phyloP scores from a whole-genome alignment of 2,329 filamentous ascomycete species.

The Ophiocordyceps australis region DNA sequence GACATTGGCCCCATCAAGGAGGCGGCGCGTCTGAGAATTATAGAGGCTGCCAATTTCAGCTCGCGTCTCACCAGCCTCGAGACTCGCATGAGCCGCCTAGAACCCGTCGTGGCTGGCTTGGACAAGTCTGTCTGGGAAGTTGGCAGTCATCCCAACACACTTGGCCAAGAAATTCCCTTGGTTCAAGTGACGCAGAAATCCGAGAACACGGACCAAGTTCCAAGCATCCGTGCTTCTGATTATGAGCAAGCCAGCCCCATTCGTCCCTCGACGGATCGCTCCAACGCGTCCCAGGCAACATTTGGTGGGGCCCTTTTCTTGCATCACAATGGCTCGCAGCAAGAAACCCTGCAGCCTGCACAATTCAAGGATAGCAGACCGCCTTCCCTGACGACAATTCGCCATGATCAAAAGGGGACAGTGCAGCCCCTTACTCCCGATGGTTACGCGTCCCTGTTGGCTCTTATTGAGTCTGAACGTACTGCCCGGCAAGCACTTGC shows the following conservation, averaged over 20 bases:
- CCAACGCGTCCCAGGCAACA: constrained; percentile 21
- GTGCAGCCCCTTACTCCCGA: constrained; percentile 18
- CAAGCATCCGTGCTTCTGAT: too few species aligned
- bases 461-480: constrained; percentile 37
- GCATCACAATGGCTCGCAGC: constrained; percentile 23
- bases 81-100: constrained; percentile 29
- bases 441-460: constrained; percentile 29
- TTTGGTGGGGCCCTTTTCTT: constrained; percentile 27
- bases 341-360: constrained; percentile 11
- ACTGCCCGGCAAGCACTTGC: constrained; percentile 36
- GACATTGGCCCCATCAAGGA: constrained; percentile 24
- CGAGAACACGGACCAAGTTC: too few species aligned
- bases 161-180: too few species aligned
- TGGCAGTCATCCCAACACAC: constrained; percentile 1
- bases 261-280: constrained; percentile 18
- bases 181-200: too few species aligned
- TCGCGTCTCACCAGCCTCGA: constrained; percentile 33
- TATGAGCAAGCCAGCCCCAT: too few species aligned
- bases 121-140: constrained; percentile 25
- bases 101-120: constrained; percentile 31
- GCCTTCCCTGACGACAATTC: constrained; percentile 26
- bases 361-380: constrained; percentile 15
- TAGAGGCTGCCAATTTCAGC: constrained; percentile 33
- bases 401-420: constrained; percentile 16
- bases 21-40: constrained; percentile 37